Evolutionary conservation across 495 filamentous ascomycete species (phyloP), one percentile per base, ranked within the genome.

Genomic region (Podospora anserina): DNA sequence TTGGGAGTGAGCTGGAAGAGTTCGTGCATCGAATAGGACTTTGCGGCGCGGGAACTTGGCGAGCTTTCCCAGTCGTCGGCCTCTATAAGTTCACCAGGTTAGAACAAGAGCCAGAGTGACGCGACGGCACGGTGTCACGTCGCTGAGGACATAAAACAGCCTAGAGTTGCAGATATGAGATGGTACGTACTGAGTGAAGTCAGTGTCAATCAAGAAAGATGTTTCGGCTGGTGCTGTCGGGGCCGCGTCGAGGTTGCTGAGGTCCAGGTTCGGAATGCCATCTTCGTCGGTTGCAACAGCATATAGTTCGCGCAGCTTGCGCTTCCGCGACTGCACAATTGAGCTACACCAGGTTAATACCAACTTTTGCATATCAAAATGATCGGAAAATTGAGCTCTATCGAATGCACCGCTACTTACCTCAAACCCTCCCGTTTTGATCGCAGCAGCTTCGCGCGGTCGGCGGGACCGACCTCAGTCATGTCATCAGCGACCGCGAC

Each of bases 251-350:
- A 76, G 74, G 69, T 79, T 76, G 75, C 67, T 74, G 66, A 77
- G 77, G 73, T 79, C 81, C 71, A 76, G 73, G 73, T 77, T 77
- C 61, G 79, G 78, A 69, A 82, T 77, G 72, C 70, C 77, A 76
- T 82, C 76, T 62, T 79, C 70, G 74, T 80, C 82, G 70, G 83
- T 78, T 73, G 86, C 82, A 78, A 87, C 82, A 67, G 84, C 80
- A 82, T 89, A 94, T 72, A 96, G 86, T 81, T 92, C 90, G 73
- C 87, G 88, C 75, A 96, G 82, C 81, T 94, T 94, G 78, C 90
- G 88, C 85, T 93, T 92, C 75, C 91, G 90, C 82, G 89, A 90
- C 81, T 79, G 80, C 82, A 88, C 84, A 85, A 89, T 89, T 83
- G 84, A 87, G 84, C 91, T 94, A 77, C 66, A 77, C 80, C 67